A percentile compares a stretch with the other conserved stretches of the same genome.
These are phyloP conservation scores for barrel medic (Medicago truncatula) DNA, from an alignment of 306 rosid species.

Conservation along the genomic window MtrunA17r5.0-ANR NC_053048.1:48175501-48176000, in stretches of 20 bases:
- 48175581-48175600: not conserved
- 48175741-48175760: slow-evolving; percentile 41
- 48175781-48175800: slow-evolving; percentile 21
- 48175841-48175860: slow-evolving; percentile 27
- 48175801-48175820: slow-evolving; percentile 20
- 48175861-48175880: slow-evolving; percentile 1
- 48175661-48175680: slow-evolving; percentile 80
- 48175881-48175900: slow-evolving; percentile 26
- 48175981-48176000: slow-evolving; percentile 91
- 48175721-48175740: slow-evolving; percentile 23
- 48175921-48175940: slow-evolving; percentile 30
- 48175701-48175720: slow-evolving; percentile 73
- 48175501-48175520: too few relatives aligned
- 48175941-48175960: slow-evolving; percentile 79
- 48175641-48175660: slow-evolving; percentile 77
- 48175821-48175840: slow-evolving; percentile 31
- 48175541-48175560: too few relatives aligned
- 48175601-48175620: slow-evolving; percentile 9
- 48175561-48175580: too few relatives aligned
- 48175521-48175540: too few relatives aligned
- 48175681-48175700: slow-evolving; percentile 97
- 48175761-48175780: slow-evolving; percentile 5
- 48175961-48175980: slow-evolving; percentile 92
- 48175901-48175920: not conserved
- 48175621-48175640: slow-evolving; percentile 68